Evolutionary conservation across 129 eudicot species (phyloP).

Genomic region (Chrysanthemum seticuspe): DNA sequence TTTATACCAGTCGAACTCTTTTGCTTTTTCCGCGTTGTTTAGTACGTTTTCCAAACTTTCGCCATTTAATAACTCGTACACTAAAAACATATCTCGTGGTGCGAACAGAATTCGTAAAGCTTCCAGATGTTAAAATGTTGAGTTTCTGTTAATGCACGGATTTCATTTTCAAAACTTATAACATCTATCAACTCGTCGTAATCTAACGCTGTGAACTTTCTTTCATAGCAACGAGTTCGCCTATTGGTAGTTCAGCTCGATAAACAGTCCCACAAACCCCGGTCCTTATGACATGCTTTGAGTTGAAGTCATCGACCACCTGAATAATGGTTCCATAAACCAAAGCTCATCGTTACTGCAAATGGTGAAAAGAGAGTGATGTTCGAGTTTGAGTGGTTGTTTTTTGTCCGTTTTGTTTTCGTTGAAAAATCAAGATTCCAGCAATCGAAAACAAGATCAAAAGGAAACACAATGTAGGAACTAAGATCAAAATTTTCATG

Average conservation of each 20-base stretch:
- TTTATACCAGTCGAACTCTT: constrained; percentile 28
- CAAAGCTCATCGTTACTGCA: constrained; percentile 42
- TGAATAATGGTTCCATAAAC: constrained; percentile 31
- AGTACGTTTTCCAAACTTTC: constrained; percentile 17
- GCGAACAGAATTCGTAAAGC: constrained; percentile 44
- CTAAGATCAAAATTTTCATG: neutral
- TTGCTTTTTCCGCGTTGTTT: constrained; percentile 18
- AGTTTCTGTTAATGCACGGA: constrained; percentile 25
- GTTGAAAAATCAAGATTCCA: constrained; percentile 3
- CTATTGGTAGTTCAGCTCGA: constrained; percentile 28
- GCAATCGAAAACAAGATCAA: neutral
- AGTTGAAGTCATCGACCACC: constrained; percentile 28
- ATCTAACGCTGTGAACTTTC: constrained; percentile 16
- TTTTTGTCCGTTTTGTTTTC: constrained; percentile 7
- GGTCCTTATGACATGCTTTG: constrained; percentile 3
- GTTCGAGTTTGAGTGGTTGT: neutral
- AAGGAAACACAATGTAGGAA: constrained; percentile 15
- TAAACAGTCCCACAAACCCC: constrained; percentile 39
- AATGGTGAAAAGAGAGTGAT: constrained; percentile 5
- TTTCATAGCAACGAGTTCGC: constrained; percentile 34
- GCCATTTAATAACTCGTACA: constrained; percentile 26
- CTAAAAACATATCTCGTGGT: constrained; percentile 30
- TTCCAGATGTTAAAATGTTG: constrained; percentile 38
- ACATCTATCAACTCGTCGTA: neutral
- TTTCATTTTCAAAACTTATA: constrained; percentile 31